Conservation (phyloP, 768 basidiomycete species). For the Termitomyces heimii region DNA sequence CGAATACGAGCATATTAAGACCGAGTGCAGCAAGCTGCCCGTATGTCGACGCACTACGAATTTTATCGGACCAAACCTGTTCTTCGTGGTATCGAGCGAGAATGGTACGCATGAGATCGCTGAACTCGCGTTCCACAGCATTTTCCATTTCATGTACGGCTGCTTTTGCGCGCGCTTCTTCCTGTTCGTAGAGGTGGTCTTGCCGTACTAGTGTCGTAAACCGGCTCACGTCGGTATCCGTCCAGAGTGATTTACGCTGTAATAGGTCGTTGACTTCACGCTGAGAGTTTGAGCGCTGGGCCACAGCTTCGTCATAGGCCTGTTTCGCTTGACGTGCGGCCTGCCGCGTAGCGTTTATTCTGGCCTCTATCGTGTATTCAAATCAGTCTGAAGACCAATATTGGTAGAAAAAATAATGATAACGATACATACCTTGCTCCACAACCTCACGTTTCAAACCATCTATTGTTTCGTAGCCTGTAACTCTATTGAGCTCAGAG, state of each 20-base stretch:
- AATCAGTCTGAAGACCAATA: neutral
- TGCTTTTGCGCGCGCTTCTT: slow-evolving; percentile 65
- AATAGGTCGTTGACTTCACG: slow-evolving; percentile 94
- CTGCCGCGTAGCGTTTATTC: slow-evolving; percentile 60
- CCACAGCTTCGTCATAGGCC: slow-evolving; percentile 74
- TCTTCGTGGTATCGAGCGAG: slow-evolving; percentile 95
- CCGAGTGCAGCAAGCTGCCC: slow-evolving; percentile 81
- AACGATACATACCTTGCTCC: slow-evolving; percentile 60
- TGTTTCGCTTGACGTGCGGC: slow-evolving; percentile 69
- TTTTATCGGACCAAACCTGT: slow-evolving; percentile 99
- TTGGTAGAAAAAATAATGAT: neutral
- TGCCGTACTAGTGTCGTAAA: slow-evolving; percentile 89
- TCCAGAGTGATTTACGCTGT: slow-evolving; percentile 92
- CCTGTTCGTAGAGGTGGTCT: slow-evolving; percentile 84
- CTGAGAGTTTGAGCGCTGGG: slow-evolving; percentile 77
- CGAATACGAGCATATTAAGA: slow-evolving; percentile 86
- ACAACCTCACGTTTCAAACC: slow-evolving; percentile 71
- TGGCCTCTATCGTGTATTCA: slow-evolving; percentile 49
- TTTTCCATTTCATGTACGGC: slow-evolving; percentile 67
- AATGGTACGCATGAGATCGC: slow-evolving; percentile 81
- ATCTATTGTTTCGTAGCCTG: slow-evolving; percentile 91
- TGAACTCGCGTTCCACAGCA: slow-evolving; percentile 82
- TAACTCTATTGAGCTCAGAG: slow-evolving; percentile 74
- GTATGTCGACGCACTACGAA: slow-evolving; percentile 91
- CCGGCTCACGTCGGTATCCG: slow-evolving; percentile 75